A percentile compares a stretch with the other conserved stretches of the same genome.
Conservation (phyloP, 306 rosid species). For the Heteromeles arbutifolia region DNA sequence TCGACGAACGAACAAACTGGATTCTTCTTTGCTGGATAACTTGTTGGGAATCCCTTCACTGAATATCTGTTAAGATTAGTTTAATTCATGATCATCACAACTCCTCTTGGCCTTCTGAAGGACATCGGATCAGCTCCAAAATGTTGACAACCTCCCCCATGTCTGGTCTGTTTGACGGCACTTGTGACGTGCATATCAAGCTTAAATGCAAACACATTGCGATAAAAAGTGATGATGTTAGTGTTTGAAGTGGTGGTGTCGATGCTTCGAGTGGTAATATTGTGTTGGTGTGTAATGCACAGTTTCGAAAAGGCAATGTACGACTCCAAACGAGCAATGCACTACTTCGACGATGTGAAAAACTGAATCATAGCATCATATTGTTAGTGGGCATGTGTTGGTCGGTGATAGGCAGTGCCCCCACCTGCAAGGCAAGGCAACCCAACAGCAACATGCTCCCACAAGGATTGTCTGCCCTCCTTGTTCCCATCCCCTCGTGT, state of each 20-base stretch:
- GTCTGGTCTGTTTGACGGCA: conserved; percentile 95
- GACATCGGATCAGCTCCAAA: conserved; percentile 89
- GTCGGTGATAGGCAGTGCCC: background rate
- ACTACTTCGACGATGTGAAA: background rate
- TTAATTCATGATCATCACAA: conserved; percentile 48
- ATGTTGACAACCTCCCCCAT: conserved; percentile 98
- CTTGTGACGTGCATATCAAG: conserved; percentile 92
- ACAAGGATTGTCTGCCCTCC: too few relatives aligned
- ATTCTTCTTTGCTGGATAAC: conserved; percentile 89
- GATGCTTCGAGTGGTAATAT: too few relatives aligned
- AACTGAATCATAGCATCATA: conserved; percentile 6
- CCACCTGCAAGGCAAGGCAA: background rate
- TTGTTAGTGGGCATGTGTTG: conserved; percentile 10
- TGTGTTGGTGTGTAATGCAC: too few relatives aligned
- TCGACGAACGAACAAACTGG: conserved; percentile 49
- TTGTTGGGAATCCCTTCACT: conserved; percentile 34
- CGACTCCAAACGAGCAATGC: too few relatives aligned
- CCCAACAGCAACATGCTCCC: background rate
- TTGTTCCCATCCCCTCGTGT: conserved; percentile 3
- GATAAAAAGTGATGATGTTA: background rate
- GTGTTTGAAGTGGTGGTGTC: too few relatives aligned
- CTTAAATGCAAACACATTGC: conserved; percentile 23
- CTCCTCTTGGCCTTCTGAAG: conserved; percentile 95
- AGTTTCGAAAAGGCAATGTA: too few relatives aligned
- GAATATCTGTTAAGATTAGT: conserved; percentile 24